Evolutionary conservation across 768 basidiomycete genomes (phyloP).

Genomic region (Asterophora lycoperdoides): DNA sequence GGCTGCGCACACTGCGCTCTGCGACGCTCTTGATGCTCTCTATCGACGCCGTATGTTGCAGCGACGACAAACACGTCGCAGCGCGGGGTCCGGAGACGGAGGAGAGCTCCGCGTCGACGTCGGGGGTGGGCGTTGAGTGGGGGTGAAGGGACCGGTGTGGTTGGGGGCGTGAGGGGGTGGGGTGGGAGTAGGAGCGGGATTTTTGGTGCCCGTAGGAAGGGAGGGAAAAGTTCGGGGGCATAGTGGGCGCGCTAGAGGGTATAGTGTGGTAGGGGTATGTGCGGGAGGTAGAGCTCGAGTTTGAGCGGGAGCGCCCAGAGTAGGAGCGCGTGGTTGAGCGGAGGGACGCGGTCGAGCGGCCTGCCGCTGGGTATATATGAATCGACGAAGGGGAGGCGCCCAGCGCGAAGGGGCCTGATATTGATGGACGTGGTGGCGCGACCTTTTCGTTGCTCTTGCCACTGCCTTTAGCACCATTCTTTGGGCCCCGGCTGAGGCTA

Average conservation of each 20-base stretch:
- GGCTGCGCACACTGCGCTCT: constrained; percentile 39
- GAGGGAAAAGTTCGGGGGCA: no score
- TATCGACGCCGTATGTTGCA: constrained; percentile 37
- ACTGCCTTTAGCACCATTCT: constrained; percentile 5
- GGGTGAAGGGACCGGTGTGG: background rate
- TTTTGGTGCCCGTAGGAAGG: constrained; percentile 7
- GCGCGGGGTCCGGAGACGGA: constrained; percentile 6
- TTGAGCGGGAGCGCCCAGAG: constrained; percentile 8
- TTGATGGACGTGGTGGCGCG: constrained; percentile 27
- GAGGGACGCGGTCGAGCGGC: constrained; percentile 13
- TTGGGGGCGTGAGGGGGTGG: background rate
- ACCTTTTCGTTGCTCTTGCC: constrained; percentile 1
- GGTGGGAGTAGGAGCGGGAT: constrained; percentile 9
- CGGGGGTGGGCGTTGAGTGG: background rate
- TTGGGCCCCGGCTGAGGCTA: constrained; percentile 23
- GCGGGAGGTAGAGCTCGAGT: constrained; percentile 12
- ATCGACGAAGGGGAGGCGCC: constrained; percentile 26
- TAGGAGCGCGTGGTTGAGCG: constrained; percentile 4
- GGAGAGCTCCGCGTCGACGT: no score
- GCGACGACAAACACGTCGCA: constrained; percentile 12
- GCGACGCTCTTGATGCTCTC: constrained; percentile 46
- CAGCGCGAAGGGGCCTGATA: constrained; percentile 45
- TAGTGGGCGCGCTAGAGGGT: constrained; percentile 8
- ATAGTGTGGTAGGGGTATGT: background rate
- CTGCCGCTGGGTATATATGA: constrained; percentile 2